phyloP scores from a whole-genome alignment of 495 filamentous ascomycete species.

The Immersiella caudata region DNA sequence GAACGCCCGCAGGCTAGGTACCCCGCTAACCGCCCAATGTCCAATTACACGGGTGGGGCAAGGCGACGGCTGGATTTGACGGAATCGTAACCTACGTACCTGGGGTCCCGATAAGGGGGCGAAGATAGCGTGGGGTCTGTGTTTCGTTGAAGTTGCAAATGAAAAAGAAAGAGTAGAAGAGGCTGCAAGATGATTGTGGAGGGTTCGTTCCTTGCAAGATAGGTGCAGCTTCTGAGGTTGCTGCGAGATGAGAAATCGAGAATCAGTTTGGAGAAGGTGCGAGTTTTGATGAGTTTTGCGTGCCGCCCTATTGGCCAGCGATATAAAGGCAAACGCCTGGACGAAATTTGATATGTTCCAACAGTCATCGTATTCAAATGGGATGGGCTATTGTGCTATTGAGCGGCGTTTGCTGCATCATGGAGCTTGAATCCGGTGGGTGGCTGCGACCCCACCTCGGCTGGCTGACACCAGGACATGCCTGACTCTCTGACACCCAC shows the following conservation, averaged over 20 bases:
- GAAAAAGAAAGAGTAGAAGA: background rate
- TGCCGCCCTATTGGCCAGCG: background rate
- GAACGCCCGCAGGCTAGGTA: slow-evolving; percentile 9
- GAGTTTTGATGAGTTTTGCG: background rate
- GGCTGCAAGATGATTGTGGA: background rate
- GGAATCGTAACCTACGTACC: no score
- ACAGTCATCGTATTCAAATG: background rate
- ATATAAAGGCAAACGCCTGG: background rate
- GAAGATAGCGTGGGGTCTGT: background rate
- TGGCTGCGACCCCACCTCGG: background rate
- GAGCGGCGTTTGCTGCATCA: background rate
- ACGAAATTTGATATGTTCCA: background rate
- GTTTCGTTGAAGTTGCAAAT: background rate
- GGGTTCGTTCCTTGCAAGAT: background rate
- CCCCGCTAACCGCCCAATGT: slow-evolving; percentile 21
- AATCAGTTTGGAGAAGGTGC: background rate
- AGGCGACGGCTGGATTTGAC: background rate
- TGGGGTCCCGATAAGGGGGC: background rate
- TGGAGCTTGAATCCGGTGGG: background rate
- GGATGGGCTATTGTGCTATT: background rate
- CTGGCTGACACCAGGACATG: background rate
- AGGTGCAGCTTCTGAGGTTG: background rate
- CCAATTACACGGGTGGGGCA: slow-evolving; percentile 1
- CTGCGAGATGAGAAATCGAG: background rate
- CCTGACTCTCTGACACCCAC: background rate